These are phyloP conservation scores for Aspergillus sp. DNA, from an alignment of 2,329 filamentous ascomycete genomes.

Conservation along the genomic window DNA sequence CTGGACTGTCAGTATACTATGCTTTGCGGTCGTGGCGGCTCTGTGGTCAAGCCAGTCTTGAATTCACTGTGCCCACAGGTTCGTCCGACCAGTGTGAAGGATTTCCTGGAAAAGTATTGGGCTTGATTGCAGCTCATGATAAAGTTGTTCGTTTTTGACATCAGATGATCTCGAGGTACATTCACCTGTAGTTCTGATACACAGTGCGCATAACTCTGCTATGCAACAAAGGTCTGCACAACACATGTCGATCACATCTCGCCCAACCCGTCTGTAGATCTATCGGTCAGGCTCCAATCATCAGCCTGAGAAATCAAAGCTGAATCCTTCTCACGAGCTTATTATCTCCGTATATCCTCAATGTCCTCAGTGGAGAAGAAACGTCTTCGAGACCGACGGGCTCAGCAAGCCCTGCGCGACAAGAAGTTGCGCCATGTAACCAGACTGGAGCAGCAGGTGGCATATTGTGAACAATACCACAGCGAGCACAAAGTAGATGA, in stretches of 20 bases:
- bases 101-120: conserved; percentile 6
- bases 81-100: background rate
- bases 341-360: no score
- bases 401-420: conserved; percentile 25
- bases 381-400: conserved; percentile 24
- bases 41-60: conserved; percentile 2
- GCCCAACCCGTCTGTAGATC: no score
- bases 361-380: conserved; percentile 9
- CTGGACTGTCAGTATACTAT: conserved; percentile 12
- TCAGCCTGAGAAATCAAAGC: no score
- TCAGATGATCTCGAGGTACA: background rate
- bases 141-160: no score
- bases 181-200: background rate
- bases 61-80: conserved; percentile 5
- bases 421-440: conserved; percentile 20
- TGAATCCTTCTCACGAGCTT: no score
- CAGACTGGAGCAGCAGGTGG: conserved; percentile 20
- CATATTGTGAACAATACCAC: conserved; percentile 24
- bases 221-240: no score
- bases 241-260: no score
- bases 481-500: conserved; percentile 14
- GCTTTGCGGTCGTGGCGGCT: conserved; percentile 6
- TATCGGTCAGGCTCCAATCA: no score
- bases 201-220: background rate
- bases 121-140: background rate